phyloP scores from a whole-genome alignment of 1,139 yeast species.

The Taiozyma sp. region DNA sequence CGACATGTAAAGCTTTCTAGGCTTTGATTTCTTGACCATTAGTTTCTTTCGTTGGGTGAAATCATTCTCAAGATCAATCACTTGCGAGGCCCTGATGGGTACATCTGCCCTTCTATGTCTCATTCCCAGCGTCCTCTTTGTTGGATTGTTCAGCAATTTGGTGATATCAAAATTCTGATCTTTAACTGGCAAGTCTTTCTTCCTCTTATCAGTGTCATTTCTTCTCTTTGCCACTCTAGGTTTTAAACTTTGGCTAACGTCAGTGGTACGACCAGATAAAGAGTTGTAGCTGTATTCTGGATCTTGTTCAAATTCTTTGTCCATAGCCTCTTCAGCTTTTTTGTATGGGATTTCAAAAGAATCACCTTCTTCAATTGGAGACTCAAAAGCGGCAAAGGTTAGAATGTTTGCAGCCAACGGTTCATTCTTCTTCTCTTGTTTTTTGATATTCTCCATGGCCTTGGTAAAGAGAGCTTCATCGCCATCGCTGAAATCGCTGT shows the following conservation, averaged over 20 bases:
- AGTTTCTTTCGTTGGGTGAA: not conserved
- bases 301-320: constrained; percentile 16
- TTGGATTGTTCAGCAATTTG: constrained; percentile 37
- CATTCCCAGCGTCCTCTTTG: constrained; percentile 2
- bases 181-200: not conserved
- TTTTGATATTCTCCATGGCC: not conserved
- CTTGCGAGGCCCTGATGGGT: constrained; percentile 10
- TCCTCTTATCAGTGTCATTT: not conserved
- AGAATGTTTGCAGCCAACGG: constrained; percentile 6
- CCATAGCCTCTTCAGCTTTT: constrained; percentile 12
- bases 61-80: constrained; percentile 12
- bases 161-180: constrained; percentile 46
- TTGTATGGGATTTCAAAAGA: constrained; percentile 1
- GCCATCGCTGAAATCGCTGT: constrained; percentile 1
- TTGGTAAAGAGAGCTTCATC: not conserved
- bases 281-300: constrained; percentile 4
- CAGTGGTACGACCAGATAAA: not conserved
- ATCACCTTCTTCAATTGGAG: not conserved
- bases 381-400: constrained; percentile 12
- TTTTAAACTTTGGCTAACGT: not conserved
- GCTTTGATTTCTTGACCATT: not conserved
- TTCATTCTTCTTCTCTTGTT: not conserved
- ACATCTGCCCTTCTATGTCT: constrained; percentile 7
- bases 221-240: not conserved
- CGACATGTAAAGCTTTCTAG: constrained; percentile 5